Base-by-base conservation (phyloP, 495 filamentous ascomycete species). In the Chaetomium cochliodes region DNA sequence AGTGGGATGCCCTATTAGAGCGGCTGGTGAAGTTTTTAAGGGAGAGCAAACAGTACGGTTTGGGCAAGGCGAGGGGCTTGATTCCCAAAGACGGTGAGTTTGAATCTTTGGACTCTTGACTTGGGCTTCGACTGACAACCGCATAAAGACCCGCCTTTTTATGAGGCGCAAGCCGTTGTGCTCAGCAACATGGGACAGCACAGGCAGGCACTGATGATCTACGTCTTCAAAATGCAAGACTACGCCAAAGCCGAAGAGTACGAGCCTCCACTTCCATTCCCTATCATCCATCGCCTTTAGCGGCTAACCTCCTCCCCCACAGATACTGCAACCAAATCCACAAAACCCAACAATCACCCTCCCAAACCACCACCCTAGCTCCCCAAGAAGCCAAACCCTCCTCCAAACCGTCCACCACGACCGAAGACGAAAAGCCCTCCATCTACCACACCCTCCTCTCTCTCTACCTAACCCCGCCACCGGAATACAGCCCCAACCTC, bases 151-250 rank as follows among this genome's bases (percentile, higher is more conserved):
- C 84, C 92, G 0, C 81, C 86, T 16, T 96, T 94, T 73, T 96
- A 89, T 77, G 94, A 98, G 75, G 88, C 92, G 5, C 88, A 92
- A 58, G 96, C 96, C 23, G 88, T 97, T 39, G 88, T 98, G 11
- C 87, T 98, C 37, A 92, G 91, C 75, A 96, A 96, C 68, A 96
- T 99, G 91, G 92, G 90, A 11, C 90, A 92, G 63, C 93, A 99
- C 77, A 90, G 91, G 72, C 92, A 97, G 73, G 93, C 96, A 0
- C 77, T 99, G 23, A 89, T 93, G 74, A 96, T 98, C 26, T 99
- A 97, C 72, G 93, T 98, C 15, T 99, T 97, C 79, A 93, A 93
- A 69, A 82, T 99, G 62, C 77, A 90, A 63, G 89, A 94, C 72
- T 91, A 91, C 64, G 81, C 79, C 4, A 98, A 97, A 73, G 96